A percentile compares a stretch with the other conserved stretches of the same genome.
These are phyloP conservation scores for Cafeteria roenbergensis DNA, from an alignment of 108 stramenopile genomes.

Conservation along the genomic window DNA sequence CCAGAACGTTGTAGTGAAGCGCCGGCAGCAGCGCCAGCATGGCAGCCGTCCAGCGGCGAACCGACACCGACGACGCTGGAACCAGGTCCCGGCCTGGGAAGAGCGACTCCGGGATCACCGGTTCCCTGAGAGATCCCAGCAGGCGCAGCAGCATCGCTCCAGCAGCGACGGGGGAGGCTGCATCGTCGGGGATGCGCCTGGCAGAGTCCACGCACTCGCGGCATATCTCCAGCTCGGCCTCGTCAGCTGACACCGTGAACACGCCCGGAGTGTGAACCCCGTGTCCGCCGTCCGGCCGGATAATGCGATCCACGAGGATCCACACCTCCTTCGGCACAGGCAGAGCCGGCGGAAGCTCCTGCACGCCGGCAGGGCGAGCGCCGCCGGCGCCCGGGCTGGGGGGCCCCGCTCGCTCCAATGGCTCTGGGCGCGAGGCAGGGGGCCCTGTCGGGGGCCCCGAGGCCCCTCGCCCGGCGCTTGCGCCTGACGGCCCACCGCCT, in stretches of 20 bases:
- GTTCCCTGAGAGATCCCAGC: constrained; percentile 57
- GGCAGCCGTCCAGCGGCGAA: constrained; percentile 68
- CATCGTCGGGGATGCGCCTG: background rate
- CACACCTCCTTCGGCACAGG: constrained; percentile 88
- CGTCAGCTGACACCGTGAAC: constrained; percentile 57
- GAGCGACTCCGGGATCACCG: constrained; percentile 59
- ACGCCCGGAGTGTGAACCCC: constrained; percentile 23
- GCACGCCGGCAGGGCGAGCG: background rate
- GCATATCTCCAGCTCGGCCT: constrained; percentile 60
- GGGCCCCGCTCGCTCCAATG: background rate
- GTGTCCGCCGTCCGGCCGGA: constrained; percentile 8
- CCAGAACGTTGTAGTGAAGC: constrained; percentile 80
- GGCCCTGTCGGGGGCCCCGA: too few species aligned
- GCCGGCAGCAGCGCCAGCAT: constrained; percentile 72
- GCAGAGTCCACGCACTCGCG: constrained; percentile 68
- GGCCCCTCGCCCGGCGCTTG: too few species aligned
- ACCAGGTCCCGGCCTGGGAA: constrained; percentile 65
- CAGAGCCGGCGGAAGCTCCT: constrained; percentile 19
- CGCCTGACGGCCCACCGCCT: background rate
- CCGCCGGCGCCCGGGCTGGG: too few species aligned
- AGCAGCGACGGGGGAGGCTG: constrained; percentile 38
- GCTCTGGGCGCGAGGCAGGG: background rate
- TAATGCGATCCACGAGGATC: constrained; percentile 82
- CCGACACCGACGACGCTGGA: too few species aligned
- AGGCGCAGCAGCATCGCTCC: constrained; percentile 61